phyloP scores from a whole-genome alignment of 345 rosid species.

The Excoecaria cochinchinensis region DNA sequence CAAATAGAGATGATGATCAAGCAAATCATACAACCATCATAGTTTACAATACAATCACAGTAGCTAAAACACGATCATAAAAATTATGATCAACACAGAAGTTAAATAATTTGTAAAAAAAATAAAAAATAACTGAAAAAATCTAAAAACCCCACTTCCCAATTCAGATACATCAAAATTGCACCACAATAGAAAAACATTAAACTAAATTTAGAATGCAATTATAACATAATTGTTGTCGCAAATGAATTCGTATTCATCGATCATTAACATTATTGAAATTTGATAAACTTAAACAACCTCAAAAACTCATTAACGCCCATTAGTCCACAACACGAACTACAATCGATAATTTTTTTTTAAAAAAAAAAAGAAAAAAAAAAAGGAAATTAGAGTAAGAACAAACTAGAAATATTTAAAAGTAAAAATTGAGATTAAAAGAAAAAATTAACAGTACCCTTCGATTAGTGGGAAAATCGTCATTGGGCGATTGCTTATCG shows the following conservation, averaged over 20 bases:
- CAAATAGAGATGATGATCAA: not conserved
- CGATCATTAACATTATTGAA: not conserved
- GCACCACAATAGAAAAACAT: not conserved
- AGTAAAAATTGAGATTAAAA: slow-evolving; percentile 13
- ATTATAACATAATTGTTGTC: not conserved
- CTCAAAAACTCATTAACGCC: not conserved
- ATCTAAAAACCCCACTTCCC: not conserved
- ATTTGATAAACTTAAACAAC: not conserved
- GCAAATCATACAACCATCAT: not conserved
- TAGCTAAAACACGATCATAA: not conserved
- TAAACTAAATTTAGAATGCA: not conserved
- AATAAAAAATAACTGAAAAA: not conserved
- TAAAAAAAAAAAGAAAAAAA: not conserved
- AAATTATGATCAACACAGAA: not conserved
- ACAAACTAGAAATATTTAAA: not conserved
- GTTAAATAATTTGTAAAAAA: not conserved
- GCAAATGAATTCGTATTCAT: not conserved
- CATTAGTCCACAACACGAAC: not conserved
- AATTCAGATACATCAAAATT: not conserved
- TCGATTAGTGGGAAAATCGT: slow-evolving; percentile 32
- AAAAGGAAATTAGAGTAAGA: not conserved
- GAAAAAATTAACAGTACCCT: slow-evolving; percentile 36
- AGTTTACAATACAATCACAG: not conserved
- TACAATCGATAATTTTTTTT: not conserved
- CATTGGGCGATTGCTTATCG: slow-evolving; percentile 28